Percentiles rank a stretch among this genome's conserved stretches.
Evolutionary conservation across 345 rosid species (phyloP).

Genomic region (Carallia pectinifolia): DNA sequence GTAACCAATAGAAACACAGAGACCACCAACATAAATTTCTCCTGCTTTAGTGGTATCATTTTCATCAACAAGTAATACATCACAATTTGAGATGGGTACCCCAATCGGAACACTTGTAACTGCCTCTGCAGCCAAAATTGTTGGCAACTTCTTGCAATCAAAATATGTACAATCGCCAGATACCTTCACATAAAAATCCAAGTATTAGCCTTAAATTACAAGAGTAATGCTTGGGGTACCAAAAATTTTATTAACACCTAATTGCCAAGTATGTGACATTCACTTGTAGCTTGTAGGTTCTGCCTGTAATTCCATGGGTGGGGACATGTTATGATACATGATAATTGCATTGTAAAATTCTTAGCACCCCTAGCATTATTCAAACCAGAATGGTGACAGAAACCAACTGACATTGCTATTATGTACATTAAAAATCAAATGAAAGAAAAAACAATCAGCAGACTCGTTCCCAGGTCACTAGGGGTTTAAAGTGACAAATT

Average conservation of each 20-base stretch:
- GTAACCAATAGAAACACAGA: slow-evolving; percentile 66
- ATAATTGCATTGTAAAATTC: too few relatives aligned
- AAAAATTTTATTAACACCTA: not conserved
- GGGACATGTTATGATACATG: too few relatives aligned
- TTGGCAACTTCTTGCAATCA: slow-evolving; percentile 81
- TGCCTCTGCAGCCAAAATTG: slow-evolving; percentile 54
- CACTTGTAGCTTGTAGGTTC: too few relatives aligned
- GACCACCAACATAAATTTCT: slow-evolving; percentile 76
- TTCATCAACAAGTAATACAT: slow-evolving; percentile 55
- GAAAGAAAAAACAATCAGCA: too few relatives aligned
- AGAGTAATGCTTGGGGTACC: not conserved
- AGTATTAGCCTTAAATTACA: not conserved
- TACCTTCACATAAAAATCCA: slow-evolving; percentile 51
- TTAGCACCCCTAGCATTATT: too few relatives aligned
- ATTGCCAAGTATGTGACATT: too few relatives aligned
- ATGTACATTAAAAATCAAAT: too few relatives aligned
- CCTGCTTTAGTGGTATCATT: slow-evolving; percentile 44
- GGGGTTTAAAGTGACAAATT: too few relatives aligned
- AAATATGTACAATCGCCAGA: slow-evolving; percentile 91
- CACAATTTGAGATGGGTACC: slow-evolving; percentile 69
- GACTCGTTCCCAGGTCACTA: too few relatives aligned
- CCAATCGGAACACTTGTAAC: slow-evolving; percentile 89
- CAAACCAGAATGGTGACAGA: too few relatives aligned
- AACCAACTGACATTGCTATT: too few relatives aligned
- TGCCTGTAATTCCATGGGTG: too few relatives aligned